These are phyloP conservation scores for Canavalia gladiata DNA, from an alignment of 306 rosid genomes.

Conservation along the genomic window DNA sequence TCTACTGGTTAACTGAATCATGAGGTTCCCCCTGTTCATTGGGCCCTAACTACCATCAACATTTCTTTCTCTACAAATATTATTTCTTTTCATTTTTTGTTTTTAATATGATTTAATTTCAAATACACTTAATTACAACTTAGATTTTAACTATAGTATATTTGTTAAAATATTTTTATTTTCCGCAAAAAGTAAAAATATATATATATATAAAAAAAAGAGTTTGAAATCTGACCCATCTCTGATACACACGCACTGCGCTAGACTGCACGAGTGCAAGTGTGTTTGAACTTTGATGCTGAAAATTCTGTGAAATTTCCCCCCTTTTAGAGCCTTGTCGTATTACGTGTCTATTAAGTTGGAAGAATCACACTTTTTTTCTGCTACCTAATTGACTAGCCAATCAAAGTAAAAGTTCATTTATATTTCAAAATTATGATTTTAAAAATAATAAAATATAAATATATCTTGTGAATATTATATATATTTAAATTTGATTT, in stretches of 20 bases:
- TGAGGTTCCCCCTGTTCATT: slow-evolving; percentile 35
- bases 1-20: background rate
- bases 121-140: background rate
- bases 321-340: background rate
- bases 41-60: background rate
- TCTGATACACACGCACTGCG: background rate
- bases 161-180: background rate
- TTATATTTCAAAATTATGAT: background rate
- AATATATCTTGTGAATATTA: background rate
- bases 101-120: background rate
- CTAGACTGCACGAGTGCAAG: slow-evolving; percentile 49
- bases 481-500: background rate
- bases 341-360: slow-evolving; percentile 2
- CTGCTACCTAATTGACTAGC: no score
- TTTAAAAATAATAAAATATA: background rate
- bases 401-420: no score
- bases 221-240: slow-evolving; percentile 35
- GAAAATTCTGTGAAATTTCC: background rate
- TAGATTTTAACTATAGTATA: background rate
- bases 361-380: background rate
- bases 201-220: no score
- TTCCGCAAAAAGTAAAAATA: background rate
- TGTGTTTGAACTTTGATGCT: background rate
- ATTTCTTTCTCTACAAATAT: background rate
- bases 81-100: background rate